Base-by-base conservation (phyloP, 768 basidiomycete species). In the Tylopilus cervinicoccineus region DNA sequence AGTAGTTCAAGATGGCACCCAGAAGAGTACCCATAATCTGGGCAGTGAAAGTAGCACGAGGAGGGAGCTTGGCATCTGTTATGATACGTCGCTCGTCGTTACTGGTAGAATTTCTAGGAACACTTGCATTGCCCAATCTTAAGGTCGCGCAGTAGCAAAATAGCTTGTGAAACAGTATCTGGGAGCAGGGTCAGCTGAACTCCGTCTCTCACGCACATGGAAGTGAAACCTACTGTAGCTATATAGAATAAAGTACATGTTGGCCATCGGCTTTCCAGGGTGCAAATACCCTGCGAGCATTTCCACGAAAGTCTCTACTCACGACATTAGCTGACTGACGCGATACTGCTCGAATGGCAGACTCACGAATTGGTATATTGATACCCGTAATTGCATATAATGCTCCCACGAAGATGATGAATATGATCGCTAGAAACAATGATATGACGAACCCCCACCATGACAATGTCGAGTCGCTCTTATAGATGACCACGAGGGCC, bases 21-120 rank as follows among this genome's bases (percentile, higher is more conserved):
- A 84, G 65, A 36, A 85, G 63, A 6, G 80, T 77, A 1, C 84
- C 82, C 38, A 75, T 44, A 27, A 70, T 72, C 57, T 84, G 82
- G 7, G 79, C 79, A 17, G 74, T 70, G 63, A 86, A 84, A 3
- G 83, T 78, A 28, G 76, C 76, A 9, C 81, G 78, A 38, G 83
- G 83, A 31, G 83, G 80, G 34, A 85, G 72, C 66, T 84, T 84
- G 20, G 75, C 51, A 45, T 68, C 65, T 66, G 29, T 41, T 1
- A 23, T n/a, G 5, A 42, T 17, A 11, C 1, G 33, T 55, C 7
- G 73, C 56, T 75, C 70, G 59, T 74, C 73, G 28, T 68, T 71
- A 59, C 63, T 28, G 5, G 17, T 3, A 32, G 4, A 13, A 40
- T 24, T 14, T 6, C 19, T 2, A 5, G 3, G 3, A 32, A 41